Conservation (phyloP, 305 asterid species). For the Fraxinus nigra region DNA sequence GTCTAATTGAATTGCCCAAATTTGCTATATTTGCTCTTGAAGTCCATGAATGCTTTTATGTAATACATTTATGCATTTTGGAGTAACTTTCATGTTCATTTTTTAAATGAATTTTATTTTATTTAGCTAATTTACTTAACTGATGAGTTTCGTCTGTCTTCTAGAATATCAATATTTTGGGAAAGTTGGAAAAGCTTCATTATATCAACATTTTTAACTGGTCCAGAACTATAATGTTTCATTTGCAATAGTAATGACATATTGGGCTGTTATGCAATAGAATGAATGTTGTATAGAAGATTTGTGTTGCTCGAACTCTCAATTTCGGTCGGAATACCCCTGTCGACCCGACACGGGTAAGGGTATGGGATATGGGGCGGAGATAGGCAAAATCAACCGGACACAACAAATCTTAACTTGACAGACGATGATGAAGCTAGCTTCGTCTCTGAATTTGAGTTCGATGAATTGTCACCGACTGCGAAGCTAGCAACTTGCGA, state of each 20-base stretch:
- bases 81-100: not conserved
- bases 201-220: not conserved
- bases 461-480: too few species aligned
- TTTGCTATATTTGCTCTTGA: not conserved
- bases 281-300: not conserved
- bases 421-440: too few species aligned
- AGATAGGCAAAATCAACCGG: too few species aligned
- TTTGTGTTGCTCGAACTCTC: too few species aligned
- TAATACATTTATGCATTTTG: not conserved
- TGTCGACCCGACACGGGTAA: too few species aligned
- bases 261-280: not conserved
- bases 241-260: not conserved
- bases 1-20: not conserved
- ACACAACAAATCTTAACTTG: too few species aligned
- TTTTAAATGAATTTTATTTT: not conserved
- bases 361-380: too few species aligned
- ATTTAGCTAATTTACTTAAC: not conserved
- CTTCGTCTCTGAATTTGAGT: too few species aligned
- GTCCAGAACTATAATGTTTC: not conserved
- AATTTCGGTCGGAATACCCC: not conserved
- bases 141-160: not conserved
- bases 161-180: not conserved
- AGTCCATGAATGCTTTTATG: not conserved
- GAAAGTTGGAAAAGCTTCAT: not conserved
- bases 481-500: too few species aligned